A percentile compares a stretch with the other conserved stretches of the same genome.
Conservation (phyloP, 225 moss, liverwort and hornwort species). For the Neckera pumila region DNA sequence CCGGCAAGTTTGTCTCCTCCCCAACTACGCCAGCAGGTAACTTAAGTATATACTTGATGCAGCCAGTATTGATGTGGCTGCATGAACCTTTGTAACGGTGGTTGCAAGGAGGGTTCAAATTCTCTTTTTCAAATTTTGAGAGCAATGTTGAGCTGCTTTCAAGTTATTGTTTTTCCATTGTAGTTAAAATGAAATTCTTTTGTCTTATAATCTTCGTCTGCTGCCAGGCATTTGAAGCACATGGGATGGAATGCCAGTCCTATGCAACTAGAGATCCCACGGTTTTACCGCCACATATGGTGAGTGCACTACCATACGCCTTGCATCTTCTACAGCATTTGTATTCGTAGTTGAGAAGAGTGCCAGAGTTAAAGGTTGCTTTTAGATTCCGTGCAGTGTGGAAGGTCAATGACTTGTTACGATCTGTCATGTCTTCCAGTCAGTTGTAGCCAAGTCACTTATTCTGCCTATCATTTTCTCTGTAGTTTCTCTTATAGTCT, state of each 20-base stretch:
- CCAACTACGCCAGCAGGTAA: conserved; percentile 63
- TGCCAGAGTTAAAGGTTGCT: neutral
- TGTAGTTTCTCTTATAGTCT: neutral
- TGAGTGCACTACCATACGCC: conserved; percentile 1
- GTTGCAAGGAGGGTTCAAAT: neutral
- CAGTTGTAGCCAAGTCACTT: neutral
- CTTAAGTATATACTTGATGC: neutral
- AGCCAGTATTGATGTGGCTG: neutral
- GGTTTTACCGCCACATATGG: conserved; percentile 62
- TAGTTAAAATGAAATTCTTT: neutral
- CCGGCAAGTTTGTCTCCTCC: conserved; percentile 56
- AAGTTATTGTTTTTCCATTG: neutral
- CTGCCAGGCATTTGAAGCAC: conserved; percentile 25
- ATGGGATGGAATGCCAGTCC: conserved; percentile 44
- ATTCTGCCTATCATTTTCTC: neutral
- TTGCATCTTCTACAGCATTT: neutral
- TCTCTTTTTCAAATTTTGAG: neutral
- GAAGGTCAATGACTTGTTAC: neutral
- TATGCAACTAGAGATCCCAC: conserved; percentile 59
- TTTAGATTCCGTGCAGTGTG: neutral
- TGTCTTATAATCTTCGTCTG: neutral
- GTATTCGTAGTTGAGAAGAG: neutral
- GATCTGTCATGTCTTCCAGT: neutral
- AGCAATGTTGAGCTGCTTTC: neutral
- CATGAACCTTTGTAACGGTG: neutral